phyloP scores from a whole-genome alignment of 2,329 filamentous ascomycete species.

The Pseudocercospora macadamiae region DNA sequence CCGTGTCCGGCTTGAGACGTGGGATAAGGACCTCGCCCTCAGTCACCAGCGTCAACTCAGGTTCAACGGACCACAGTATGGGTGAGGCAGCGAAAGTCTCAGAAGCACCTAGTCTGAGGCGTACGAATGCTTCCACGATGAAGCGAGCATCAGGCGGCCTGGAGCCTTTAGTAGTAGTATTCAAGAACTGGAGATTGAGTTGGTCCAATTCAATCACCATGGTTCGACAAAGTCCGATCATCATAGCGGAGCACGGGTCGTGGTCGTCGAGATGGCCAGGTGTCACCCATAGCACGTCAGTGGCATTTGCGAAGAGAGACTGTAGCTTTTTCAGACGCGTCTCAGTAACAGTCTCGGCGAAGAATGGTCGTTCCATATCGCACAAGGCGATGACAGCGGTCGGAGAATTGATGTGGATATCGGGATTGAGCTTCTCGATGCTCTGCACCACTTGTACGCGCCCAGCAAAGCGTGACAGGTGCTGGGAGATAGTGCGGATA shows the following conservation, averaged over 20 bases:
- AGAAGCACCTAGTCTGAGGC: conserved; percentile 19
- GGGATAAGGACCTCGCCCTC: conserved; percentile 24
- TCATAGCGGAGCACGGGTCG: conserved; percentile 20
- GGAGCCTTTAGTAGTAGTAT: conserved; percentile 13
- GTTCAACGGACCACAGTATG: conserved; percentile 24
- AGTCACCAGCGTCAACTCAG: conserved; percentile 26
- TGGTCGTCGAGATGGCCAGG: conserved; percentile 20
- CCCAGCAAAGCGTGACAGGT: conserved; percentile 20
- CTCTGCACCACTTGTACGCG: conserved; percentile 23
- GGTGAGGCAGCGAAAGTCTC: conserved; percentile 12
- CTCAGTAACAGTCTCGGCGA: conserved; percentile 16
- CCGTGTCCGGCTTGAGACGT: conserved; percentile 25
- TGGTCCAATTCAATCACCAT: conserved; percentile 23
- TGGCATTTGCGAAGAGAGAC: conserved; percentile 17
- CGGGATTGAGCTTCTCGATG: conserved; percentile 18
- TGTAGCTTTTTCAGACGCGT: conserved; percentile 21
- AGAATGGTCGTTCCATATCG: conserved; percentile 26
- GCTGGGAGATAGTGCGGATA: conserved; percentile 18
- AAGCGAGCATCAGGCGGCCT: conserved; percentile 14
- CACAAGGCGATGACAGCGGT: conserved; percentile 25
- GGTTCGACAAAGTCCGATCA: conserved; percentile 26
- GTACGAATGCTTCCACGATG: conserved; percentile 22
- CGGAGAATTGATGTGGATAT: conserved; percentile 7
- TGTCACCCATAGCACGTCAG: conserved; percentile 24
- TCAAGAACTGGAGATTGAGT: conserved; percentile 25